Percentiles rank a stretch among this genome's conserved stretches.
These are phyloP conservation scores for Saprolegnia parasitica DNA, from an alignment of 352 stramenopile species.

Conservation along the genomic window DNA sequence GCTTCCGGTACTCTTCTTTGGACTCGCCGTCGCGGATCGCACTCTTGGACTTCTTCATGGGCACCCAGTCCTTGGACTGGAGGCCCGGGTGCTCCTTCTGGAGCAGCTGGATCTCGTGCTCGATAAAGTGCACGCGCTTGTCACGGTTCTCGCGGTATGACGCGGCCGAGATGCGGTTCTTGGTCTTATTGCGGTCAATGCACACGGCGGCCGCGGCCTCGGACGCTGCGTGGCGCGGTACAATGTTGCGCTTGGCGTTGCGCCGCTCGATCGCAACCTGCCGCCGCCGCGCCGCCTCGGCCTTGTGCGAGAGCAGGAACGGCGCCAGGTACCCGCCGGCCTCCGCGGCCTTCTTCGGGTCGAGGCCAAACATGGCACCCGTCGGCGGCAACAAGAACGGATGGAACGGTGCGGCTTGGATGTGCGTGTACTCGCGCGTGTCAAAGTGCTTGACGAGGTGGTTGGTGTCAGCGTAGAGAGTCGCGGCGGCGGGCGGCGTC, in stretches of 20 bases:
- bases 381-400: slow-evolving; percentile 12
- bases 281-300: slow-evolving; percentile 22
- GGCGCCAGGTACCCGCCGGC: neutral
- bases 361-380: neutral
- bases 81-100: slow-evolving; percentile 17
- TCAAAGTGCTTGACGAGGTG: slow-evolving; percentile 24
- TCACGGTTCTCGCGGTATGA: slow-evolving; percentile 28
- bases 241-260: slow-evolving; percentile 26
- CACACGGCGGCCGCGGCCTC: neutral
- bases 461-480: slow-evolving; percentile 6
- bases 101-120: slow-evolving; percentile 22
- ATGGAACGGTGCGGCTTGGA: slow-evolving; percentile 12
- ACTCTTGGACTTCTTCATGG: slow-evolving; percentile 27
- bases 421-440: slow-evolving; percentile 6
- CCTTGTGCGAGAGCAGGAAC: slow-evolving; percentile 14
- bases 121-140: slow-evolving; percentile 26
- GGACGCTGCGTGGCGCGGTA: neutral
- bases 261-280: slow-evolving; percentile 21
- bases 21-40: slow-evolving; percentile 25
- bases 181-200: slow-evolving; percentile 30
- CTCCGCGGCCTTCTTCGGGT: neutral
- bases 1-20: slow-evolving; percentile 28
- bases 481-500: neutral
- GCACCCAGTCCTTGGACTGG: slow-evolving; percentile 18
- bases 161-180: slow-evolving; percentile 29